Evolutionary conservation across 2,329 filamentous ascomycete species (phyloP), one percentile per base, ranked within the genome.

Genomic region (Sphaceloma murrayae): DNA sequence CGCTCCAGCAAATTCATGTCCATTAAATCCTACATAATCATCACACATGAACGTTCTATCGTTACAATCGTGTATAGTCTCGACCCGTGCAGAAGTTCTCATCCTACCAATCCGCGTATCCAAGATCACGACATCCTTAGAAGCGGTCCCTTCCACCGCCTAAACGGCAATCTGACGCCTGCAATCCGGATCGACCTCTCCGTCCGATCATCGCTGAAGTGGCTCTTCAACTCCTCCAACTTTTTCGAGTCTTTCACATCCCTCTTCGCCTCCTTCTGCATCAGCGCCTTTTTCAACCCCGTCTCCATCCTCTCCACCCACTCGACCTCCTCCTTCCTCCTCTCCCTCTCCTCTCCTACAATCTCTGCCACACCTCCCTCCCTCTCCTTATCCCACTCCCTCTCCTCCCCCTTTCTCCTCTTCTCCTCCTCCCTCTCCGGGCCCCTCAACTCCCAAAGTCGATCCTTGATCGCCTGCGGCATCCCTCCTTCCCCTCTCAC

Each of bases 221-320:
- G 36, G 18, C 36, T 40, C 36, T 26, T 40, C 36, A 40, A 19
- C 36, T 40, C 36, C 24, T 40, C 36, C 36, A 40, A 30, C 16
- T 40, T 40, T 16, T 11, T 11, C 36, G 27, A 11, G 22, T 19
- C 22, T 17, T 26, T 26, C 3, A 19, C 34, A n/a, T 38, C 27
- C 13, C 18, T 40, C 21, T 26, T 26, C 16, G 10, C 13, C 6
- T 11, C 13, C 24, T 26, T 30, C 13, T 14, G n/a, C 31, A 18
- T 19, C 16, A 4, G 31, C 31, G 11, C 7, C 31, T 17, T 34
- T 34, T 17, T 21, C 8, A 14, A 32, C 13, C 14, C 14, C 19
- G 26, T 19, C 17, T n/a, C 24, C 24, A 8, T 30, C 22, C 32
- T n/a, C 21, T 34, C 21, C 18, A 13, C 18, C 42, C 14, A 21